phyloP scores from a whole-genome alignment of 305 asterid genomes.

The Fraxinus dipetala region DNA sequence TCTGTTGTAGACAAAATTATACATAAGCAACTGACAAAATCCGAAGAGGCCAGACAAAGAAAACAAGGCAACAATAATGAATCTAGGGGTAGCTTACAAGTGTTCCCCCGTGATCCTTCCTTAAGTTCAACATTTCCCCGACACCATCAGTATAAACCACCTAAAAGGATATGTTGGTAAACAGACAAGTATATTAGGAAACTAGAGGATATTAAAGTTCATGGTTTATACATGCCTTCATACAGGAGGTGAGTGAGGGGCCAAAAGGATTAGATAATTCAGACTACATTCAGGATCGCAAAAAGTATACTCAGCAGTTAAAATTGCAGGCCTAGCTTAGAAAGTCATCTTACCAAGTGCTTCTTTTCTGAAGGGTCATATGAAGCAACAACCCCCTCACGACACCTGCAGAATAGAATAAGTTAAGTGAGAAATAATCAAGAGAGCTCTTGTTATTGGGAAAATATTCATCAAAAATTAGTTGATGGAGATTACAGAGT shows the following conservation, averaged over 20 bases:
- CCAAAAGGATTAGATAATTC: background rate
- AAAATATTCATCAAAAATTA: background rate
- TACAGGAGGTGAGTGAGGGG: background rate
- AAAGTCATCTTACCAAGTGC: constrained; percentile 29
- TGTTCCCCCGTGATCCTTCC: constrained; percentile 11
- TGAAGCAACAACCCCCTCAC: constrained; percentile 28
- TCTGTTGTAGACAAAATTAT: constrained; percentile 15
- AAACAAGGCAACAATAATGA: constrained; percentile 1
- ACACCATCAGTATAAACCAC: constrained; percentile 26
- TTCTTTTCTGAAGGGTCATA: constrained; percentile 25
- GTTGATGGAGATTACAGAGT: background rate
- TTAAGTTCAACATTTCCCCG: constrained; percentile 28
- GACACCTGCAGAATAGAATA: constrained; percentile 14
- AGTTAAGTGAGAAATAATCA: background rate
- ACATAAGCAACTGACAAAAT: background rate
- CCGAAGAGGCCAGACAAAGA: background rate
- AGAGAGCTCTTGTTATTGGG: background rate
- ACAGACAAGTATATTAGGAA: background rate
- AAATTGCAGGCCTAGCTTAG: background rate
- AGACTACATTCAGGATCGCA: background rate
- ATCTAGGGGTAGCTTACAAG: constrained; percentile 20
- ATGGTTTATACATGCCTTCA: background rate
- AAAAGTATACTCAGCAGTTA: background rate
- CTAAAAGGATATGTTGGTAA: constrained; percentile 13
- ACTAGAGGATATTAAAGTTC: background rate